Evolutionary conservation across 2,329 filamentous ascomycete genomes (phyloP).

Genomic region (Colletotrichum liaoningense): DNA sequence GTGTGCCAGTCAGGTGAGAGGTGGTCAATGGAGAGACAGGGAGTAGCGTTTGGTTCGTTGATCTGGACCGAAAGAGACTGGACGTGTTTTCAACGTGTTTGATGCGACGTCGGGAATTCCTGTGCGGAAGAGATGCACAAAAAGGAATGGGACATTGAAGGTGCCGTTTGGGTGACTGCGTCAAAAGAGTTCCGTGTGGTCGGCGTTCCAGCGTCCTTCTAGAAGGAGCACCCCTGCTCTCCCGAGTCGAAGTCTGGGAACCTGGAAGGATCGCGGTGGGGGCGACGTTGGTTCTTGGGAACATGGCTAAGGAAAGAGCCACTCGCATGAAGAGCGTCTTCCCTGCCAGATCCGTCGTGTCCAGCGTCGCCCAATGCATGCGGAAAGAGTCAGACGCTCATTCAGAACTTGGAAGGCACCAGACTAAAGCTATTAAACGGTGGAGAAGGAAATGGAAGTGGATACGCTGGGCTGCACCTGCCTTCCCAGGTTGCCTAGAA

Average conservation of each 20-base stretch:
- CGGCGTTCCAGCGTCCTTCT: constrained; percentile 26
- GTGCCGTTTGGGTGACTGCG: constrained; percentile 4
- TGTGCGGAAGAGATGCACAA: not conserved
- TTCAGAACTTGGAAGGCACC: not conserved
- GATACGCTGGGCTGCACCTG: not conserved
- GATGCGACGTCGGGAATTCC: not conserved
- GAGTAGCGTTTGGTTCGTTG: not conserved
- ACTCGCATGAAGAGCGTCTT: constrained; percentile 19
- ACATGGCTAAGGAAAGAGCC: not conserved
- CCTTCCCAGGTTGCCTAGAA: not conserved
- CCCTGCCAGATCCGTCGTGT: not conserved
- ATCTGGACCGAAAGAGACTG: not conserved
- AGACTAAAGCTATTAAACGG: not conserved
- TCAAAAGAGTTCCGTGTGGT: constrained; percentile 28
- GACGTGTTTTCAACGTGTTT: constrained; percentile 30
- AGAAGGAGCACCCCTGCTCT: constrained; percentile 31
- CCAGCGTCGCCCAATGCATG: not conserved
- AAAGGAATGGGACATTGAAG: not conserved
- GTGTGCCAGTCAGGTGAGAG: not conserved
- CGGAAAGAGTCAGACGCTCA: not conserved
- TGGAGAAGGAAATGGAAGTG: not conserved
- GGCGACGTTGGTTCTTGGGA: not conserved
- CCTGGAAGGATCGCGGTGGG: not conserved
- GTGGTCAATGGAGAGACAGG: not conserved
- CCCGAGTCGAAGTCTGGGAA: not conserved